phyloP scores from a whole-genome alignment of 2,329 filamentous ascomycete genomes.

The Exophiala dermatitidis region DNA sequence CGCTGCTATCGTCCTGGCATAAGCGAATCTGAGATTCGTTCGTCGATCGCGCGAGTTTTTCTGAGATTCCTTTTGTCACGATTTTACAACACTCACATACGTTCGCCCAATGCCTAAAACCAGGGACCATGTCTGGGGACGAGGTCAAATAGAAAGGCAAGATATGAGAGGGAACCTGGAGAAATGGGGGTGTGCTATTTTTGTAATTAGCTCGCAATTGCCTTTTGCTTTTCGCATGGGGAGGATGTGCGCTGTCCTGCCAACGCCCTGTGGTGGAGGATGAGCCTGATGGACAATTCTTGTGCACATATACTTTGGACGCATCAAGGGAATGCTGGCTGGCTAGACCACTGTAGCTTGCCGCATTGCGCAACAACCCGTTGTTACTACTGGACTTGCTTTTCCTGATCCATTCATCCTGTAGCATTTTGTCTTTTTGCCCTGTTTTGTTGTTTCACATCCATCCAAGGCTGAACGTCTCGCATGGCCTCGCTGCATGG shows the following conservation, averaged over 20 bases:
- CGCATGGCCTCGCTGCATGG: not conserved
- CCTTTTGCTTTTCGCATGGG: no score
- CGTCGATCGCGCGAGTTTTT: conserved; percentile 6
- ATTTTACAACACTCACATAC: not conserved
- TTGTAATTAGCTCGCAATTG: conserved; percentile 5
- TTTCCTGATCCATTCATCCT: not conserved
- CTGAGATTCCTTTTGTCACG: conserved; percentile 16
- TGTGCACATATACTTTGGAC: conserved; percentile 21
- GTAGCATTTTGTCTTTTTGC: not conserved
- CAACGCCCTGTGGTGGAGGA: not conserved
- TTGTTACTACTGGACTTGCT: conserved; percentile 18
- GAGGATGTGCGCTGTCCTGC: no score
- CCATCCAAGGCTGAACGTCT: not conserved
- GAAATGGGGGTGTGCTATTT: conserved; percentile 1
- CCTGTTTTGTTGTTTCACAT: not conserved
- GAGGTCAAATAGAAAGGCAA: not conserved
- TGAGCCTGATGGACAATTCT: conserved; percentile 16
- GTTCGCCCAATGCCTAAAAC: conserved; percentile 13
- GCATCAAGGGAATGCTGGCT: conserved; percentile 22
- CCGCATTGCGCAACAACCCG: conserved; percentile 24
- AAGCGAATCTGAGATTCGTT: conserved; percentile 16
- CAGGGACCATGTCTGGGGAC: conserved; percentile 22
- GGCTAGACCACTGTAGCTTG: conserved; percentile 21
- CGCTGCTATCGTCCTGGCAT: conserved; percentile 30
- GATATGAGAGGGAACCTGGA: not conserved